Evolutionary conservation across 768 basidiomycete genomes (phyloP), one percentile per base, ranked within the genome.

Genomic region (Boletus subcaerulescens): DNA sequence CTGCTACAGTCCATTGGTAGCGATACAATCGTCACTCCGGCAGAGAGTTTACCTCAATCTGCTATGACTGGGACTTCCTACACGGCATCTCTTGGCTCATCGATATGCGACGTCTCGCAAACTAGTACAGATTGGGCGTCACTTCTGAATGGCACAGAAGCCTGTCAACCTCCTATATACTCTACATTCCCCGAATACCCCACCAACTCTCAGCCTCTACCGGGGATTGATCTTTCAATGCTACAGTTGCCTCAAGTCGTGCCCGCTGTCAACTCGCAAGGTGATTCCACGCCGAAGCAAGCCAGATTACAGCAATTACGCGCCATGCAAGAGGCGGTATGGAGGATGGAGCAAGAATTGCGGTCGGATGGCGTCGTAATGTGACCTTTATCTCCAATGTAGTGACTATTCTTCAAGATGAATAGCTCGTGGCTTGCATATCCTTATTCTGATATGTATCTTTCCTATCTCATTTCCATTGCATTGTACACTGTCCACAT

Each of bases 321-420:
- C 17, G 61, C 58, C 24, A 68, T 76, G 64, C 71, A 72, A 54
- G 71, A 74, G 36, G 70, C 61, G 8, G 62, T 71, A 7, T 60
- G 66, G n/a, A 65, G 52, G 55, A 63, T 76, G 43, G 71, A 74
- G 15, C 55, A 60, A 9, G 74, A 75, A 47, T 56, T 76, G 24
- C 52, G 59, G 3, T 62, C 52, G 12, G 63, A 68, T n/a, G n/a
- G n/a, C 33, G 15, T 67, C 18, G 36, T 53, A 20, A 24, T 47
- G 52, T 62, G 53, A 63, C 2, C 1, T 0, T 29, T n/a, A 10
- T 32, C 29, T 22, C 26, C 20, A 22, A 22, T n/a, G 5, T 51
- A 33, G 32, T 43, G 36, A 61, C 9, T n/a, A 5, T 46, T 26
- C 15, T 6, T 17, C 3, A 46, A 65, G 57, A 44, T 60, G 6